Evolutionary conservation across 2,329 filamentous ascomycete genomes (phyloP), one percentile per base, ranked within the genome.

Genomic region (Sporothrix mexicana): DNA sequence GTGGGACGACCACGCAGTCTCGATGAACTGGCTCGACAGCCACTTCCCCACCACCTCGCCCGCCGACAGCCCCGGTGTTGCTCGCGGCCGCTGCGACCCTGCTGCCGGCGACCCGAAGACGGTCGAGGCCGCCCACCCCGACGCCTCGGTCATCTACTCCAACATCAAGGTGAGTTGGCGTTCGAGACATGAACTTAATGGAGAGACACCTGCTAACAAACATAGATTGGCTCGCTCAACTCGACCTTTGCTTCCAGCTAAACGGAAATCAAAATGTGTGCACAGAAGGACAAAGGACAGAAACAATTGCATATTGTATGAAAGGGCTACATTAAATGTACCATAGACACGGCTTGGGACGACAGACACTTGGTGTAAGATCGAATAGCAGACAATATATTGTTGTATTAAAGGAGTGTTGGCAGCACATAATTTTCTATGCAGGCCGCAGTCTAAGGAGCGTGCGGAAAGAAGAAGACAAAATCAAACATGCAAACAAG

Each of bases 11-110:
- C 86, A 91, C 80, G 81, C 85, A 67, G 82, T 87, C 77, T 85
- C 87, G 81, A 90, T 90, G 87, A 84, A 88, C 72, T 90, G 88
- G 88, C 84, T 90, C 73, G 88, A 90, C 81, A 85, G 84, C 17
- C 83, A 80, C 77, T 88, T 85, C 82, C 86, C 87, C 13, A 82
- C 83, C 64, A 78, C 81, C 72, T 79, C 76, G n/a, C 74, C 79
- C 67, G 69, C 80, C 4, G 77, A 78, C 55, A 72, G 73, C 4
- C 82, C 82, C 41, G 84, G 85, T 77, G 81, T 81, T 76, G 80
- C 78, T 64, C 83, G 85, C 76, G 86, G 86, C 70, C 79, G 81
- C 8, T 88, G 86, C 77, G 74, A 80, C 72, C 81, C 80, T 20
- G 79, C 77, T 69, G 84, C 83, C 30, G 86, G 86, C 45, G 80